Evolutionary conservation across 2,329 filamentous ascomycete genomes (phyloP).

Genomic region (Arthroderma sp.): DNA sequence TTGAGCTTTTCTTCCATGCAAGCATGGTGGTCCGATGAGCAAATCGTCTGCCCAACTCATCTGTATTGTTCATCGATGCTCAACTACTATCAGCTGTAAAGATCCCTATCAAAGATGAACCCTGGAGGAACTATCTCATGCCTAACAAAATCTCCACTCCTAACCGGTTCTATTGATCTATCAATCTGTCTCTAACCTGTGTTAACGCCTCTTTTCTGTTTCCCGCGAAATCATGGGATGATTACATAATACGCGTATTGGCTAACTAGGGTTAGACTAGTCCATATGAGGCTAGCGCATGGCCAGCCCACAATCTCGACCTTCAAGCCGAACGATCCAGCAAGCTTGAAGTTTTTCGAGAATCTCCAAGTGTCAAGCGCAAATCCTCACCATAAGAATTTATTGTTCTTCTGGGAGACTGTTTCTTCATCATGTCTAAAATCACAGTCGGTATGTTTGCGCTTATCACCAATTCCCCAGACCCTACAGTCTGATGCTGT

Average conservation of each 20-base stretch:
- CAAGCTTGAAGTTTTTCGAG: background rate
- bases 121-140: too few relatives aligned
- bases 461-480: background rate
- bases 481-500: conserved; percentile 3
- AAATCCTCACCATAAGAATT: conserved; percentile 63
- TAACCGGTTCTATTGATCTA: background rate
- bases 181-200: background rate
- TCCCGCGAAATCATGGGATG: background rate
- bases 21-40: too few relatives aligned
- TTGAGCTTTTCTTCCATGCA: too few relatives aligned
- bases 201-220: background rate
- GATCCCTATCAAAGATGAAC: too few relatives aligned
- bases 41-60: too few relatives aligned
- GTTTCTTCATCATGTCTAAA: conserved; percentile 45
- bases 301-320: conserved; percentile 6
- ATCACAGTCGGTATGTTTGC: conserved; percentile 41
- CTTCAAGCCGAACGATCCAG: too few relatives aligned
- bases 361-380: conserved; percentile 19
- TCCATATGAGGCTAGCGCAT: conserved; percentile 5
- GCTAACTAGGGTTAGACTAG: conserved; percentile 8
- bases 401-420: conserved; percentile 70
- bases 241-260: background rate
- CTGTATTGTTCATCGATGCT: too few relatives aligned
- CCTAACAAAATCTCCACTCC: too few relatives aligned
- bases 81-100: too few relatives aligned